Conservation (phyloP, 345 rosid genomes). For the Pseudoturritis turrita region DNA sequence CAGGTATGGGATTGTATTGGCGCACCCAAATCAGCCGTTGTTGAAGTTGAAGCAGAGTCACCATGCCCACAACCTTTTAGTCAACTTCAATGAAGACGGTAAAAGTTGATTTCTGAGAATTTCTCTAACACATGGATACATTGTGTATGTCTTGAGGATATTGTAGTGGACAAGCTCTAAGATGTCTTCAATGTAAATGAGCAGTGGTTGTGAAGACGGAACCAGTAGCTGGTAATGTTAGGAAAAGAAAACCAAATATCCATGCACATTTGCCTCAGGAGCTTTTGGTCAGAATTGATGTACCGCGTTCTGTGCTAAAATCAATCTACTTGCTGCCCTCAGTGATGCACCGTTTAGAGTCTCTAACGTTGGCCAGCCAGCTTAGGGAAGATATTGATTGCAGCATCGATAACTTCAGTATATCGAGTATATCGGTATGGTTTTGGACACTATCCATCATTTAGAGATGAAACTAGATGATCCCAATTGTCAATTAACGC, state of each 20-base stretch:
- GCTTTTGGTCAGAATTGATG: constrained; percentile 55
- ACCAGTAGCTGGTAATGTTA: constrained; percentile 26
- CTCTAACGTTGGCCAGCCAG: constrained; percentile 83
- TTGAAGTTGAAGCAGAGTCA: constrained; percentile 86
- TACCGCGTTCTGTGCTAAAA: constrained; percentile 42
- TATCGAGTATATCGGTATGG: constrained; percentile 66
- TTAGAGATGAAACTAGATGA: not conserved
- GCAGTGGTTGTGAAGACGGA: constrained; percentile 39
- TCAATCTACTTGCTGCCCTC: constrained; percentile 81
- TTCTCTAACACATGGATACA: not conserved
- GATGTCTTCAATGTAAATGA: constrained; percentile 15
- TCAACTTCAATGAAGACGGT: constrained; percentile 67
- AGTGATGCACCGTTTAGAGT: constrained; percentile 72
- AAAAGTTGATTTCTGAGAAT: constrained; percentile 18
- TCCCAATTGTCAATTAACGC: not conserved
- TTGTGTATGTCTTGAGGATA: not conserved
- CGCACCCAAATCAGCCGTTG: constrained; percentile 65
- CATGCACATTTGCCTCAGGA: constrained; percentile 79
- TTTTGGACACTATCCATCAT: constrained; percentile 1
- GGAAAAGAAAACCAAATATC: constrained; percentile 39
- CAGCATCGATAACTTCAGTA: constrained; percentile 36
- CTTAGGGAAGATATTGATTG: constrained; percentile 74
- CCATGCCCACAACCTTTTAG: constrained; percentile 88
- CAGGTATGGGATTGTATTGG: constrained; percentile 75
- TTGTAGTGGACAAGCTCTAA: constrained; percentile 4